Base-by-base conservation (phyloP, 2,329 filamentous ascomycete genomes). In the Ilyonectria sp. region DNA sequence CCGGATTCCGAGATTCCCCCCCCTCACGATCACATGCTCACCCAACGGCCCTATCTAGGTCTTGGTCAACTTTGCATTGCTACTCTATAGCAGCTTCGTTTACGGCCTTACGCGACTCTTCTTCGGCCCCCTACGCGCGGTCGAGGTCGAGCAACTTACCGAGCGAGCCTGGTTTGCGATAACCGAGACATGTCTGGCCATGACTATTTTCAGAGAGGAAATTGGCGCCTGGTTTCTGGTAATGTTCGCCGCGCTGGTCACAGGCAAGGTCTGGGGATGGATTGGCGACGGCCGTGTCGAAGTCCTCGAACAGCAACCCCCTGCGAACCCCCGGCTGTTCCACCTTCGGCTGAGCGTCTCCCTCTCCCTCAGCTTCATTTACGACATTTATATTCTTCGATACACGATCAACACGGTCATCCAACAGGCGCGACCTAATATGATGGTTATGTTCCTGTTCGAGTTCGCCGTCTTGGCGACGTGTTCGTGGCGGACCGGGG, bases 361-460 rank as follows among this genome's bases (percentile, higher is more conserved):
- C 49, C 86, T 99, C 53, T 77, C 92, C 2, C 81, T 97, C 60
- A 95, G 95, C 70, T 87, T 97, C 65, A 73, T 90, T 17, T 98
- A 97, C 82, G 93, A 97, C 77, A 79, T 91, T 26, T 92, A 88
- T 78, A 90, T 99, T 82, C 90, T 98, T 71, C 87, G 87, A 55
- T 98, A 97, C 79, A 92, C 93, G 65, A 86, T 97, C 68, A 89
- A 91, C 31, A 94, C 92, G 0, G 95, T 98, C 35, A 90, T 98
- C 56, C 91, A 93, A 65, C 91, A 97, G 78, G 94, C 95, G 2
- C 88, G 93, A n/a, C 94, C 95, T 0, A 96, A 97, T 66, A 98
- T 99, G 93, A 99, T 98, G 94, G 94, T 99, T 70, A 98, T 99
- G 94, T 99, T 99, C 77, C 90, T 97, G 6, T 99, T 99, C 75